Conservation (phyloP, 225 moss, liverwort and hornwort genomes). For the Polytrichum formosum region DNA sequence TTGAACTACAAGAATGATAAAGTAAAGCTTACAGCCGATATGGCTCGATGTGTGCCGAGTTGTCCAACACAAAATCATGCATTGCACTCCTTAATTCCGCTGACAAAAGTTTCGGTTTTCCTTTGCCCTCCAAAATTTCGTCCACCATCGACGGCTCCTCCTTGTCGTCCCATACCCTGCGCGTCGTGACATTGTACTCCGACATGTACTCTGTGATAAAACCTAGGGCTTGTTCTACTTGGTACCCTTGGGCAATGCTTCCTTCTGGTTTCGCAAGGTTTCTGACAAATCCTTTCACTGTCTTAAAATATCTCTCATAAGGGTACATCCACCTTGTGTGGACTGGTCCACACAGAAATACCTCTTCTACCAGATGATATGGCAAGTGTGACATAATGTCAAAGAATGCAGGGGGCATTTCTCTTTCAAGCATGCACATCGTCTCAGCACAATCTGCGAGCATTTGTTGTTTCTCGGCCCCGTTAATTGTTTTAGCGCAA, state of each 20-base stretch:
- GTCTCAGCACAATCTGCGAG: not conserved
- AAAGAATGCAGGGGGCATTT: not conserved
- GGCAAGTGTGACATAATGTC: too few species aligned
- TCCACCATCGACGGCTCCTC: not conserved
- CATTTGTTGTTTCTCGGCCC: not conserved
- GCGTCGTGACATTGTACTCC: not conserved
- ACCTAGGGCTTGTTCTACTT: not conserved
- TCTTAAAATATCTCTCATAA: not conserved
- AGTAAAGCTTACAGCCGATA: not conserved
- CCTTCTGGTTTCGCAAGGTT: not conserved
- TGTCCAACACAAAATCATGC: not conserved
- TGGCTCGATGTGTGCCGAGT: not conserved
- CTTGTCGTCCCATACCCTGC: conserved; percentile 6
- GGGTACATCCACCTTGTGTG: conserved; percentile 9
- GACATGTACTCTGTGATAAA: conserved; percentile 2
- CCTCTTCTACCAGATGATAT: not conserved
- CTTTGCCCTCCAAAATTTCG: conserved; percentile 2
- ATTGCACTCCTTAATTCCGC: not conserved
- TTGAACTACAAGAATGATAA: too few species aligned
- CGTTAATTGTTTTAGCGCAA: not conserved
- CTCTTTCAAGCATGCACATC: not conserved
- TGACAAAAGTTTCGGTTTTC: not conserved
- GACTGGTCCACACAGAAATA: not conserved
- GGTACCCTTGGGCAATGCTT: not conserved
- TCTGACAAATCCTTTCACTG: not conserved